Base-by-base conservation (phyloP, 2,329 filamentous ascomycete genomes). In the Diplodia mutila region DNA sequence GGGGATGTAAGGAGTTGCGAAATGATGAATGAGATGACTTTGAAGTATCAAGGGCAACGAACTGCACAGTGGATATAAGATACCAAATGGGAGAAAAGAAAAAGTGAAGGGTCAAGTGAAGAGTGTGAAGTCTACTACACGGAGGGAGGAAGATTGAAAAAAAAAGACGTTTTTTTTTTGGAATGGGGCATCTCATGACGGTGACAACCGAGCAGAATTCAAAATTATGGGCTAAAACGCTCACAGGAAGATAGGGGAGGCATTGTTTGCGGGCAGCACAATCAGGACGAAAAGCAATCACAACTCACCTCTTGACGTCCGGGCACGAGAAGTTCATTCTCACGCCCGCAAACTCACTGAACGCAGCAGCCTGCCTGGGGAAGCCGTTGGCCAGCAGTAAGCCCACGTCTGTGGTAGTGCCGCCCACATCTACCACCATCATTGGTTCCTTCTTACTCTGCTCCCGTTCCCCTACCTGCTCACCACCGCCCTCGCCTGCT, bases 351-450 rank as follows among this genome's bases (percentile, higher is more conserved):
- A 90, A 79, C 11, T 87, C 83, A 42, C 85, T 87, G 69, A 87
- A 89, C 0, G 86, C 86, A 1, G 86, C 84, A 42, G 85, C 84
- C 74, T 89, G 86, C 23, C 87, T 80, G 0, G 89, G 89, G 53
- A 90, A 86, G 0, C 88, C 88, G 59, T 84, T 88, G 0, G 84
- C 81, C 5, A 87, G 79, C 3, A 90, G 74, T 0, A 88, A 77
- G 0, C 88, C 87, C 12, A 89, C 85, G 69, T 90, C 88, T 0
- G 85, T 85, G 0, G 88, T 90, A 0, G 89, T 90, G 1, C 89
- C 88, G 0, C 89, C 88, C 67, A 90, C 86, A 70, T 90, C 88
- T 1, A 89, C 84, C 0, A 90, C 87, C 71, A 76, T 27, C 72
- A 75, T 42, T 72, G 75, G 61, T 18, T 67, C 65, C 74, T 69